Evolutionary conservation across 805 yeast species (phyloP).

Genomic region (Torulaspora microellipsoides): DNA sequence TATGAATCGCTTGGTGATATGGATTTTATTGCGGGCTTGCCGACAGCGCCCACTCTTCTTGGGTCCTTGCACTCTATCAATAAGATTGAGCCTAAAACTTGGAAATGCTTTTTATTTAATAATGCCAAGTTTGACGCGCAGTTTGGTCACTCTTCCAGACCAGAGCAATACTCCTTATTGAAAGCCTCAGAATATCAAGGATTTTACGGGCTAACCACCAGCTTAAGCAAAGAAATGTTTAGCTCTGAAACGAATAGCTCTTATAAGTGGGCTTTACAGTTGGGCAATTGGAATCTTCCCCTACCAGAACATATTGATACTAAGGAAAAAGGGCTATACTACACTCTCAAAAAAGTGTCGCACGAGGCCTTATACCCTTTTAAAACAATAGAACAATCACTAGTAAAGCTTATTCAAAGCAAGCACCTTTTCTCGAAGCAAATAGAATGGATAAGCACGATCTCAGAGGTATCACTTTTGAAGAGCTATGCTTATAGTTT

Average conservation of each 20-base stretch:
- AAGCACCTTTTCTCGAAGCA: slow-evolving; percentile 9
- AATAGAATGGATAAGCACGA: slow-evolving; percentile 21
- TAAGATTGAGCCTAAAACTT: slow-evolving; percentile 29
- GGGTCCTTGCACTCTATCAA: slow-evolving; percentile 45
- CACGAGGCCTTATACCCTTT: slow-evolving; percentile 1
- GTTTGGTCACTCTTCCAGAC: slow-evolving; percentile 6
- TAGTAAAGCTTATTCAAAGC: slow-evolving; percentile 6
- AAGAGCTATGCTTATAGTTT: slow-evolving; percentile 4
- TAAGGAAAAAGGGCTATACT: slow-evolving; percentile 49
- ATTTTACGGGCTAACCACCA: slow-evolving; percentile 50
- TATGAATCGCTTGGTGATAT: slow-evolving; percentile 54
- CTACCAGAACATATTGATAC: slow-evolving; percentile 34
- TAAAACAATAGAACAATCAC: slow-evolving; percentile 5
- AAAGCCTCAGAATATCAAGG: slow-evolving; percentile 48
- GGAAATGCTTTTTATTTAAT: slow-evolving; percentile 47
- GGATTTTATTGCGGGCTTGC: slow-evolving; percentile 64
- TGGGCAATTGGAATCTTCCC: slow-evolving; percentile 75
- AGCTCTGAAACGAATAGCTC: slow-evolving; percentile 21
- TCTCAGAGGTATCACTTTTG: slow-evolving; percentile 16
- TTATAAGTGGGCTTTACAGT: slow-evolving; percentile 71
- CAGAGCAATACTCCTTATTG: slow-evolving; percentile 22
- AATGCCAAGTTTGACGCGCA: slow-evolving; percentile 54
- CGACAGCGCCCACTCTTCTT: slow-evolving; percentile 49
- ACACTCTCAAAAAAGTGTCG: slow-evolving; percentile 44
- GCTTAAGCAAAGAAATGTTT: slow-evolving; percentile 34